Percentiles rank a stretch among this genome's conserved stretches.
phyloP scores from a whole-genome alignment of 495 filamentous ascomycete species.

The Daldinia loculata region DNA sequence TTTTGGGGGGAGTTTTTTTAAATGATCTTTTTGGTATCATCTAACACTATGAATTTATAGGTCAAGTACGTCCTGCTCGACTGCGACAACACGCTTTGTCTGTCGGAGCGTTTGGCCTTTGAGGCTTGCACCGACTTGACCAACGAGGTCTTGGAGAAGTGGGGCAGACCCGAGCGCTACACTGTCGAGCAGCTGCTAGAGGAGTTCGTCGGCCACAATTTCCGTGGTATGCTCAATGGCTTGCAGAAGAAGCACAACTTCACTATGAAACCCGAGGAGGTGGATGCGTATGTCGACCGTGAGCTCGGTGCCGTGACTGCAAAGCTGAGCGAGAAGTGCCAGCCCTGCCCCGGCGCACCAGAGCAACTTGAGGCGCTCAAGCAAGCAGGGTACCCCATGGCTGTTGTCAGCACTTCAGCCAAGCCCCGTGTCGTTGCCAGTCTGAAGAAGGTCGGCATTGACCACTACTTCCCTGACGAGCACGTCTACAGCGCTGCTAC shows the following conservation, averaged over 20 bases:
- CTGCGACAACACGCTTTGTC: conserved; percentile 97
- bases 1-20: background rate
- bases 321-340: conserved; percentile 76
- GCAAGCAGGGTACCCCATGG: conserved; percentile 71
- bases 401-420: conserved; percentile 84
- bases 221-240: conserved; percentile 82
- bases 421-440: conserved; percentile 79
- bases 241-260: conserved; percentile 82
- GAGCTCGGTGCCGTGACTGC: conserved; percentile 87
- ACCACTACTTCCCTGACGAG: conserved; percentile 78
- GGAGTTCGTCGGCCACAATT: conserved; percentile 96
- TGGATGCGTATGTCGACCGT: conserved; percentile 77
- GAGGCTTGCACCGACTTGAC: conserved; percentile 92
- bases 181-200: conserved; percentile 79
- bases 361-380: conserved; percentile 72
- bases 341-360: conserved; percentile 76
- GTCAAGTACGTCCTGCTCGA: conserved; percentile 89
- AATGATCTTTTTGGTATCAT: too few species aligned
- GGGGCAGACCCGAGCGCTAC: conserved; percentile 74
- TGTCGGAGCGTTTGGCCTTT: conserved; percentile 91
- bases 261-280: conserved; percentile 69
- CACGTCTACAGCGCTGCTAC: conserved; percentile 86
- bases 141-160: conserved; percentile 83
- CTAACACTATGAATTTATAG: conserved; percentile 51
- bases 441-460: conserved; percentile 81